Base-by-base conservation (phyloP, 225 moss, liverwort and hornwort species). In the Marchantia polymorpha region DNA sequence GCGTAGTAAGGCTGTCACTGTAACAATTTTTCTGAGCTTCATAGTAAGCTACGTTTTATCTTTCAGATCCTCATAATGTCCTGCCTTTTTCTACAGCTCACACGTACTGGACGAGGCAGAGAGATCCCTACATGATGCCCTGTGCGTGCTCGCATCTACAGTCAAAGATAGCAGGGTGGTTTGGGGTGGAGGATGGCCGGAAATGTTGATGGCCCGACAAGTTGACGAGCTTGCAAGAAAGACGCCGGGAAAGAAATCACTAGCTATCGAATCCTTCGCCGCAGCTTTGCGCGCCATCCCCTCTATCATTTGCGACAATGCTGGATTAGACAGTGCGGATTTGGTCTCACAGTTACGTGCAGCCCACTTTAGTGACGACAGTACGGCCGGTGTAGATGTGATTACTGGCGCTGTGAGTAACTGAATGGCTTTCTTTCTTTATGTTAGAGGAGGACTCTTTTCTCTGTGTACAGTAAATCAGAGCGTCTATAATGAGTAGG, bases 111-210 rank as follows among this genome's bases (percentile, higher is more conserved):
- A 99, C 19, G 97, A 99, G 84, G 97, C 94, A 22, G 94, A 99
- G 88, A 91, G 94, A 73, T 99, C 94, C 6, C 92, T 94, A 0
- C 97, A 99, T 78, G 94, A 99, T 82, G 97, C 97, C 11, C 90
- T 99, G 0, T 99, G 94, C 82, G 97, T 94, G 17, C 87, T 99
- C 19, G 93, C 93, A 52, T 90, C 93, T 48, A 99, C 97, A 30
- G 94, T 94, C 10, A 86, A 91, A 78, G 97, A 99, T 59, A 93
- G 93, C 82, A 92, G 94, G 81, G 97, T 99, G 11, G 91, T 99
- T 59, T 94, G 93, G 97, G 97, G 97, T 77, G 95, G 95, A 71
- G 97, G 97, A 12, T 99, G 97, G 97, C 97, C 97, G 0, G 95
- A 99, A 89, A 93, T 93, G 78, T 79, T 93, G 74, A 99, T 99